Evolutionary conservation across 805 yeast genomes (phyloP).

Genomic region (Metschnikowia sp.): DNA sequence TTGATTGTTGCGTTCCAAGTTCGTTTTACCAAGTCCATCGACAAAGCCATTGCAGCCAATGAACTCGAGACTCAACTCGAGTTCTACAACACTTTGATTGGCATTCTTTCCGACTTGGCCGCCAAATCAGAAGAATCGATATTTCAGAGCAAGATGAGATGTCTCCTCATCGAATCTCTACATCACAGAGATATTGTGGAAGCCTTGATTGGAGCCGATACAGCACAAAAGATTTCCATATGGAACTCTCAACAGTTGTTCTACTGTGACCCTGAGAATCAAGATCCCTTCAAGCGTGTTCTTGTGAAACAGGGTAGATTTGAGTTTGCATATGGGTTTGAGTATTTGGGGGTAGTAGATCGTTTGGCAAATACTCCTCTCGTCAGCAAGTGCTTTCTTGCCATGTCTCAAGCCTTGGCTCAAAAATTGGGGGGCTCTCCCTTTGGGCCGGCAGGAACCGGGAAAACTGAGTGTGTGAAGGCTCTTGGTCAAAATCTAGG

Average conservation of each 20-base stretch:
- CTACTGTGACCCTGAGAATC: constrained; percentile 25
- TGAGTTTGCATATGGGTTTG: constrained; percentile 65
- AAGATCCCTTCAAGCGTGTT: constrained; percentile 34
- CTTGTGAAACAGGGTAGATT: constrained; percentile 52
- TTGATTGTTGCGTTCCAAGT: constrained; percentile 54
- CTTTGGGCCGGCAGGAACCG: constrained; percentile 97
- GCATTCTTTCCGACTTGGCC: constrained; percentile 26
- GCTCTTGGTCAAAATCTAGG: constrained; percentile 81
- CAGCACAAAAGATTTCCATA: constrained; percentile 18
- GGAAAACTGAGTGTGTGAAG: constrained; percentile 89
- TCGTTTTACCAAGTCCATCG: constrained; percentile 47
- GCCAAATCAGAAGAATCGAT: constrained; percentile 18
- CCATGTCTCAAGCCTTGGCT: constrained; percentile 71
- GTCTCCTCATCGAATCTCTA: constrained; percentile 62
- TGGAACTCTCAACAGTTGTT: constrained; percentile 59
- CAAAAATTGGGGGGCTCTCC: constrained; percentile 85
- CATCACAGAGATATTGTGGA: constrained; percentile 50
- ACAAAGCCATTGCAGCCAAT: constrained; percentile 20
- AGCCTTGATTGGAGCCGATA: constrained; percentile 11
- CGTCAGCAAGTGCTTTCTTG: constrained; percentile 56
- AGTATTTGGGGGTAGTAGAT: constrained; percentile 73
- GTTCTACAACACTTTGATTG: constrained; percentile 14
- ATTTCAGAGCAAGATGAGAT: constrained; percentile 48
- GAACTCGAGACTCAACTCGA: not conserved
- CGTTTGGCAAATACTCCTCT: constrained; percentile 76